Conservation (phyloP, 2,329 filamentous ascomycete genomes). For the Orbilia oligospora region DNA sequence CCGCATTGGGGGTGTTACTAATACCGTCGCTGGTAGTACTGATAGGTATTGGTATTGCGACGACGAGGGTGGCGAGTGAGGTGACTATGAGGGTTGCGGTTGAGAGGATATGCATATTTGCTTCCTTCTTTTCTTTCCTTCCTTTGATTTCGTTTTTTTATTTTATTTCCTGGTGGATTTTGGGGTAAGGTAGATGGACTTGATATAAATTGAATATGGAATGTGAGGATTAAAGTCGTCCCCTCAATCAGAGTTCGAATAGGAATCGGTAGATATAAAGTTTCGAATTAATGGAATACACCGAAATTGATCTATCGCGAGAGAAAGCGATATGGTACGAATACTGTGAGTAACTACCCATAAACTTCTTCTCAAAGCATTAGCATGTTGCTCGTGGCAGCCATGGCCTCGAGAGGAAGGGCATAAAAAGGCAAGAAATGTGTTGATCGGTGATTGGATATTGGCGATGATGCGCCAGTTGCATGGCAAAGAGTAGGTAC, state of each 20-base stretch:
- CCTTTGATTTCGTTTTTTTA: not conserved
- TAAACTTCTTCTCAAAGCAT: not conserved
- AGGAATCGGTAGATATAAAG: no score
- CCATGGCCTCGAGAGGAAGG: no score
- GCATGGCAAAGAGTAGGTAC: no score
- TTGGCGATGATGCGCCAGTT: no score
- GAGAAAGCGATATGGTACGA: no score
- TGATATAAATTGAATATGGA: no score
- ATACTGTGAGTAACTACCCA: no score
- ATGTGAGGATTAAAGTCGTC: no score
- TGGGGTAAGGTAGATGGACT: not conserved
- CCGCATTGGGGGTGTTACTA: not conserved
- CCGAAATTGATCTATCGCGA: no score
- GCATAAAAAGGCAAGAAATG: not conserved
- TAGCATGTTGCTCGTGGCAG: not conserved
- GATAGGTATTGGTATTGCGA: not conserved
- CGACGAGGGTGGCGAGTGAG: not conserved
- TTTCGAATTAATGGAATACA: no score
- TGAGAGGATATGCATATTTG: not conserved
- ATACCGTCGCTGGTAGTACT: not conserved
- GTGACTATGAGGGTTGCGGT: not conserved
- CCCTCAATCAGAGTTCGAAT: no score
- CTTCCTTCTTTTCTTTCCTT: not conserved
- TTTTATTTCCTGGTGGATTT: not conserved
- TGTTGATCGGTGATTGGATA: conserved; percentile 19